Evolutionary conservation across 352 stramenopile genomes (phyloP), one percentile per base, ranked within the genome.

Genomic region (Phytophthora cryptogea): DNA sequence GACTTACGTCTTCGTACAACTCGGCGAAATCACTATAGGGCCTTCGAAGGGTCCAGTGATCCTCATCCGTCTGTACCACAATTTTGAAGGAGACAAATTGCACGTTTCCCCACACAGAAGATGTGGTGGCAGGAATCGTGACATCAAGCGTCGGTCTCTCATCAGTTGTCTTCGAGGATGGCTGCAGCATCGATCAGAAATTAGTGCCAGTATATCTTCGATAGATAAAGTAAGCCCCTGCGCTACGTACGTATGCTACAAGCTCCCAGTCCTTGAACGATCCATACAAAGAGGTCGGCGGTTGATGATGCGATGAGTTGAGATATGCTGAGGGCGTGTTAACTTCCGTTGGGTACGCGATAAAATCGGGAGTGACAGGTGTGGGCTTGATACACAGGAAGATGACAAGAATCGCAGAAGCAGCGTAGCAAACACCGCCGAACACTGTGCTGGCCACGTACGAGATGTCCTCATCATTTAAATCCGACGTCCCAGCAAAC

Each of bases 21-120:
- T 72, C 48, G 14, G 46, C 78, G 64, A 92, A 92, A 51, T 92
- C 82, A 31, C 63, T 76, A 53, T 88, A 89, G 27, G 86, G 74
- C 0, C 82, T 78, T 30, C 82, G 69, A 33, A 92, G 61, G 3
- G 57, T 89, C 82, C 82, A 92, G 16, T 68, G 59, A 40, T 92
- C 82, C 16, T 89, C 82, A 14, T 92, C 80, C 0, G 82, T 89
- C 46, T 81, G 67, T 2, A 92, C 73, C 26, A 89, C 72, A 52
- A 92, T 76, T 63, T 92, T 89, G 67, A 84, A 92, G 14, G 80
- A 87, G 10, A 89, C 69, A 39, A 90, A 92, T 6, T 78, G 66
- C 35, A 80, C 81, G 54, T 89, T 86, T 35, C 78, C 78, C 82
- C 82, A 92, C n/a, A 78, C 76, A 1, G 80, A 88, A 27, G 75